Evolutionary conservation across 2,329 filamentous ascomycete genomes (phyloP), one percentile per base, ranked within the genome.

Genomic region (Curvularia sp.): DNA sequence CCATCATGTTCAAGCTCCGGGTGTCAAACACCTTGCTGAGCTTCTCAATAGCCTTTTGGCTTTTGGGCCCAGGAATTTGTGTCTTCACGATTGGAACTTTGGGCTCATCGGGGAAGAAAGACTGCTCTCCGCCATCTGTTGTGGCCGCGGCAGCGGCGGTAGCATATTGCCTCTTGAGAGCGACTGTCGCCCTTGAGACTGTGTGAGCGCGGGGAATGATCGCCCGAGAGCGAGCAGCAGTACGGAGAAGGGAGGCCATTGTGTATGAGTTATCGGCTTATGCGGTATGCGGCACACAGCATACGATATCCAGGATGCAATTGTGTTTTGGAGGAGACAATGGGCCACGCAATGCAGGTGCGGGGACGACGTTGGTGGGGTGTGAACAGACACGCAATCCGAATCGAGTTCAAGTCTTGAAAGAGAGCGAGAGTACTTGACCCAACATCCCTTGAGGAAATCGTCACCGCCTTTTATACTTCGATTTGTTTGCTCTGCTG

Each of bases 1-100:
- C 70, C 73, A 79, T 77, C 76, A 79, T 78, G 82, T 95, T 96
- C 81, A 94, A 80, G 79, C 89, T 92, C 61, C 92, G 85, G 5
- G 91, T 94, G 77, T 96, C 92, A 73, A 95, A 96, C 59, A 96
- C 90, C 73, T 88, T 82, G 78, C 90, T 82, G 62, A 96, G 85
- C 75, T 92, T 86, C 62, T 87, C 82, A 63, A 90, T 87, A 50
- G 86, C 84, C 68, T 87, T 84, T 80, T 88, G 84, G 77, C 88
- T 88, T 80, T 88, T 85, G 38, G 92, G 92, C 0, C 92, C 92
- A 0, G 92, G 92, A 57, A 96, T 90, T 39, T 79, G 71, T 2
- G 85, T 88, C 62, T 80, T 77, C 42, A 88, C 69, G 26, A 77
- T 79, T 24, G 86, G 86, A n/a, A 76, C 80, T 12, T 76, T 62